A percentile compares a stretch with the other conserved stretches of the same genome.
Conservation (phyloP, 2,329 filamentous ascomycete species). For the Sporothrix sp. region DNA sequence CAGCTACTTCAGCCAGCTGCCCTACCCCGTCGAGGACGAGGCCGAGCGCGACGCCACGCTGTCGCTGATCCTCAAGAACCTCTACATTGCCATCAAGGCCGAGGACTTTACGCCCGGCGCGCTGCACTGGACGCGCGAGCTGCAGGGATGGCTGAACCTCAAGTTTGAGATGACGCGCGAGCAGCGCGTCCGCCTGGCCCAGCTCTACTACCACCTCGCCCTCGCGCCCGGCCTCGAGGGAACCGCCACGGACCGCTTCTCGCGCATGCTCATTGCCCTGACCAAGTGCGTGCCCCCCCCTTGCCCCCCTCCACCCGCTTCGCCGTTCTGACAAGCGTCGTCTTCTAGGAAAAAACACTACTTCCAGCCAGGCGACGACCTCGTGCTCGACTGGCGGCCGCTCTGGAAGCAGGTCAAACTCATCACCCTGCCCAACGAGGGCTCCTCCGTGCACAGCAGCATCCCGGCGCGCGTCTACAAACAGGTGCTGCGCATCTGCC, state of each 20-base stretch:
- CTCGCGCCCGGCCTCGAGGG: conserved; percentile 83
- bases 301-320: conserved; percentile 3
- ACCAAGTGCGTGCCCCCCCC: conserved; percentile 57
- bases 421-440: conserved; percentile 79
- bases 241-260: conserved; percentile 75
- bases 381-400: conserved; percentile 87
- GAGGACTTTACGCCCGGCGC: conserved; percentile 92
- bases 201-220: conserved; percentile 88
- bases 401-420: conserved; percentile 88
- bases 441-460: conserved; percentile 53
- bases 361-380: conserved; percentile 77
- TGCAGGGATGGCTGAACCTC: conserved; percentile 87
- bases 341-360: conserved; percentile 68
- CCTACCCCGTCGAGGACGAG: conserved; percentile 79
- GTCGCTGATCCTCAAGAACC: conserved; percentile 79
- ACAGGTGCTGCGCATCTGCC: conserved; percentile 75
- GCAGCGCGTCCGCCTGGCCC: conserved; percentile 72
- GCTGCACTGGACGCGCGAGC: conserved; percentile 93
- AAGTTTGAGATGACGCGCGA: conserved; percentile 93
- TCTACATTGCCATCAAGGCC: conserved; percentile 83
- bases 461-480: conserved; percentile 47
- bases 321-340: conserved; percentile 33
- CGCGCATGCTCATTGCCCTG: conserved; percentile 90
- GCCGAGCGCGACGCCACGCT: conserved; percentile 67
- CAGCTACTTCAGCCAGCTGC: conserved; percentile 82